Evolutionary conservation across 306 rosid species (phyloP).

Genomic region (Trichosanthes cucumerina): DNA sequence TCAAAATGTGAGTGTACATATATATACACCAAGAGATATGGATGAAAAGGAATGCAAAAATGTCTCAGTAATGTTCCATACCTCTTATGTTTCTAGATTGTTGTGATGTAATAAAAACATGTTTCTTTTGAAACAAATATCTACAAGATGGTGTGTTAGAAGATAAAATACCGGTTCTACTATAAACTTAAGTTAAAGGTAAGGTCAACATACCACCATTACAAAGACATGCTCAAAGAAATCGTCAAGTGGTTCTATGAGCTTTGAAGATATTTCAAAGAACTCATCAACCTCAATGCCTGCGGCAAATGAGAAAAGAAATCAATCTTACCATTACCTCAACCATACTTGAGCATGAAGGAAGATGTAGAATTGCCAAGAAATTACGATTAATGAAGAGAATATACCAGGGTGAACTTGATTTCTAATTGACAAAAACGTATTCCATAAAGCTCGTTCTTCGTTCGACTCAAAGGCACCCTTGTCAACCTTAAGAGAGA

Average conservation of each 20-base stretch:
- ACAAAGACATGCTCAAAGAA: slow-evolving; percentile 78
- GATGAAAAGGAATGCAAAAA: neutral
- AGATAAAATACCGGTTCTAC: neutral
- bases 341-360: neutral
- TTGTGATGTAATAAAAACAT: neutral
- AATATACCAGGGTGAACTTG: slow-evolving; percentile 47
- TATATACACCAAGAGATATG: neutral
- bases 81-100: neutral
- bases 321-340: neutral
- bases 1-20: neutral
- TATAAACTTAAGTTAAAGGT: neutral
- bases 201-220: slow-evolving; percentile 73
- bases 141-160: neutral
- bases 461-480: slow-evolving; percentile 60
- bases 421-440: slow-evolving; percentile 46
- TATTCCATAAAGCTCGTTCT: slow-evolving; percentile 65
- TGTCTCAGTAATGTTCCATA: neutral
- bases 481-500: slow-evolving; percentile 52
- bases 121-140: neutral
- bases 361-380: neutral
- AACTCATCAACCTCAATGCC: slow-evolving; percentile 62
- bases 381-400: neutral
- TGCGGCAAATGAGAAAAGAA: slow-evolving; percentile 18
- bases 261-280: slow-evolving; percentile 54
- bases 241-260: slow-evolving; percentile 81